Base-by-base conservation (phyloP, 768 basidiomycete genomes). In the Flagelloscypha sp. region DNA sequence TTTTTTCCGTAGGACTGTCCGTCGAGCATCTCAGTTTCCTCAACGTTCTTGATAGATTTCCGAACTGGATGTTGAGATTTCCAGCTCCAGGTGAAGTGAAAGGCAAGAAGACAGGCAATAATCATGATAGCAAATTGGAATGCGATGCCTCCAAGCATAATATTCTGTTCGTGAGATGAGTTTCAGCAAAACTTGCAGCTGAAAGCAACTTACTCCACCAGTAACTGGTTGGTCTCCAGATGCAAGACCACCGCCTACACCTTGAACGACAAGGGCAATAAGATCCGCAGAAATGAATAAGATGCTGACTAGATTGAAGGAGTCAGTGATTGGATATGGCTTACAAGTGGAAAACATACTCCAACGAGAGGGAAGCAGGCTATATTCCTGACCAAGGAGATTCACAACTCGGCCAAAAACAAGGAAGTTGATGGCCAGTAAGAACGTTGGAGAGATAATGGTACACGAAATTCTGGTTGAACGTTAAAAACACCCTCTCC, bases 231-330 rank as follows among this genome's bases (percentile, higher is more conserved):
- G 43, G 29, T 27, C 61, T 5, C 48, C 43, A 1, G 64, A 54
- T 1, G 76, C 75, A 4, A 58, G 43, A 0, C 62, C 75, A 20
- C 76, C 77, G 30, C 77, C 76, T 10, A 61, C 47, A 6, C 65
- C 76, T 56, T 81, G 78, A 4, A 79, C 57, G 18, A 71, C 48
- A 9, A 79, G 59, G 10, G 74, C 65, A 12, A 70, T 41, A 23
- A 75, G 43, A 46, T 79, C 78, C n/a, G n/a, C n/a, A n/a, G n/a
- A n/a, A n/a, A n/a, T n/a, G n/a, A n/a, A n/a, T n/a, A n/a, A n/a
- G n/a, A n/a, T n/a, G n/a, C n/a, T n/a, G n/a, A n/a, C n/a, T n/a
- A n/a, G n/a, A n/a, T n/a, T n/a, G n/a, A n/a, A n/a, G n/a, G n/a
- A n/a, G n/a, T n/a, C n/a, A n/a, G n/a, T n/a, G n/a, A n/a, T n/a